These are phyloP conservation scores for Lentinula novae-zelandiae DNA, from an alignment of 1,284 basidiomycete genomes.

Conservation along the genomic window DNA sequence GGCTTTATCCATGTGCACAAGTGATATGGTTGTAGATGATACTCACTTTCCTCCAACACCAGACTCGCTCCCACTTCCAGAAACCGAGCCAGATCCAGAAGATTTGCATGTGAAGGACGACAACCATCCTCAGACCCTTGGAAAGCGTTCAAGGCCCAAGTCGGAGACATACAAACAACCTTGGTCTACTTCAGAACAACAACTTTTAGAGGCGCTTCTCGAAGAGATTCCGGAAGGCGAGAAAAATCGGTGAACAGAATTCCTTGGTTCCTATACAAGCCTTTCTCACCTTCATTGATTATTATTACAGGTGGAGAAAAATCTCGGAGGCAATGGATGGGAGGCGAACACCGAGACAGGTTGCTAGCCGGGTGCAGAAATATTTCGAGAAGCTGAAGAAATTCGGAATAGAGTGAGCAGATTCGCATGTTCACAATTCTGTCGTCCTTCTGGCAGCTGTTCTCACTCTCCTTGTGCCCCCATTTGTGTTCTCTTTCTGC, in stretches of 20 bases:
- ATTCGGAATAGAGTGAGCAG: slow-evolving; percentile 44
- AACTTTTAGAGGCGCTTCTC: slow-evolving; percentile 64
- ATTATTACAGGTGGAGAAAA: slow-evolving; percentile 61
- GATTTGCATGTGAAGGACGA: slow-evolving; percentile 8
- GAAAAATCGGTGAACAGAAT: slow-evolving; percentile 54
- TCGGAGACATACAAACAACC: slow-evolving; percentile 71
- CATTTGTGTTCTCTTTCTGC: neutral
- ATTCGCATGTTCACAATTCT: neutral
- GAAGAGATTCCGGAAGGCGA: slow-evolving; percentile 75
- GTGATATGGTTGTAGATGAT: slow-evolving; percentile 4
- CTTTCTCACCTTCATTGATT: slow-evolving; percentile 2
- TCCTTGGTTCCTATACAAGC: neutral
- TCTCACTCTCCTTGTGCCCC: no score
- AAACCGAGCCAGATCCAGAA: neutral
- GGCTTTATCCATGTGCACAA: neutral
- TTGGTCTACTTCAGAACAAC: slow-evolving; percentile 73
- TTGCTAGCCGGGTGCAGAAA: slow-evolving; percentile 82
- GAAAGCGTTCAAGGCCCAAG: slow-evolving; percentile 6
- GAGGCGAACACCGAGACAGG: slow-evolving; percentile 69
- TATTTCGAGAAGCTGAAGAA: slow-evolving; percentile 79
- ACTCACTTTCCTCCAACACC: slow-evolving; percentile 1
- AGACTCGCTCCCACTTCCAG: neutral
- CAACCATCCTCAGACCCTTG: neutral
- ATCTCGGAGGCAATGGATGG: slow-evolving; percentile 79
- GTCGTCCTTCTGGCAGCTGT: neutral